A percentile compares a stretch with the other conserved stretches of the same genome.
Evolutionary conservation across 2,329 filamentous ascomycete genomes (phyloP).

Genomic region (Cadophora gregata): DNA sequence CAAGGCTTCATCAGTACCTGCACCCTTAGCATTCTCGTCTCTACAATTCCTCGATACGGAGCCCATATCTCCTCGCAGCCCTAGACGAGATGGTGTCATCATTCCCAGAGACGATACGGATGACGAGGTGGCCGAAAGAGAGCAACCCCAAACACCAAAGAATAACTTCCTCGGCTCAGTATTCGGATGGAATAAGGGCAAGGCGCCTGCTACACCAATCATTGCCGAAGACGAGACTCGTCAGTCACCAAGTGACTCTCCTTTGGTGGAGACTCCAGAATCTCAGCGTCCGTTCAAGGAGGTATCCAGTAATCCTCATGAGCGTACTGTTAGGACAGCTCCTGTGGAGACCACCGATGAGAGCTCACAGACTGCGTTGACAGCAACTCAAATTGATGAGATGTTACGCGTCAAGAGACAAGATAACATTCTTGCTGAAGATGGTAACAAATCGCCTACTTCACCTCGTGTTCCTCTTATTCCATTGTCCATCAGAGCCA

Average conservation of each 20-base stretch:
- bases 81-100: constrained; percentile 62
- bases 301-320: constrained; percentile 62
- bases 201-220: constrained; percentile 49
- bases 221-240: constrained; percentile 71
- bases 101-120: constrained; percentile 54
- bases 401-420: constrained; percentile 65
- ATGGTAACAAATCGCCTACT: constrained; percentile 35
- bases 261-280: constrained; percentile 55
- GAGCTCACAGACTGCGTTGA: constrained; percentile 82
- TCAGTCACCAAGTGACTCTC: constrained; percentile 60
- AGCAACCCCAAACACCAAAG: constrained; percentile 50
- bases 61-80: constrained; percentile 51
- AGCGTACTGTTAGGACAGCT: constrained; percentile 49
- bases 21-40: constrained; percentile 40
- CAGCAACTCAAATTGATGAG: constrained; percentile 80
- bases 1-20: constrained; percentile 43
- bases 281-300: constrained; percentile 65
- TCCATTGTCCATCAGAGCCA: constrained; percentile 50
- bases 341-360: constrained; percentile 65
- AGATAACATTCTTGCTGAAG: constrained; percentile 37
- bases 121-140: constrained; percentile 40
- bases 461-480: constrained; percentile 42
- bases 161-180: constrained; percentile 51
- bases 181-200: constrained; percentile 53
- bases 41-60: constrained; percentile 42